Base-by-base conservation (phyloP, 225 moss, liverwort and hornwort genomes). In the Climacium dendroides region DNA sequence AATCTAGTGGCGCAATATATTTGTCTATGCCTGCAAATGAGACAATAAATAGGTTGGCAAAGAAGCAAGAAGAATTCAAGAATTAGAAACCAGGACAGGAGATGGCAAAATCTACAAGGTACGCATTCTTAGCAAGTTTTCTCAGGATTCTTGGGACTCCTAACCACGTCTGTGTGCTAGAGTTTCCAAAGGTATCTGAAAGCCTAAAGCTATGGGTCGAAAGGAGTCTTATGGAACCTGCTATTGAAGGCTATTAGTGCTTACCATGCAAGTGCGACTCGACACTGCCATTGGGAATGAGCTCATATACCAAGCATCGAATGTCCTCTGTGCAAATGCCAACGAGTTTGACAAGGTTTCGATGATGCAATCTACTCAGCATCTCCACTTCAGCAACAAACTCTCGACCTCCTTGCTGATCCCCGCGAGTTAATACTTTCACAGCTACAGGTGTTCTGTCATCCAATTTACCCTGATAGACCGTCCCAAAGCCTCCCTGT, bases 401-500 rank as follows among this genome's bases (percentile, higher is more conserved):
- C 89, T 95, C 97, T 86, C 91, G 90, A 89, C 91, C 93, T 87
- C 95, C 94, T 91, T 92, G 93, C 69, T 92, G 90, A 93, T 93
- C 93, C 72, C 92, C 95, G 57, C 92, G 92, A 82, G 92, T 94
- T 71, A 96, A 70, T 62, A 95, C 95, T 89, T 97, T 97, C 60
- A 96, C 97, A 80, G 97, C 96, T 66, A 97, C 93, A 89, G 90
- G 85, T 71, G 90, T 89, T 67, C 91, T 92, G 73, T 96, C 95
- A 83, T 95, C 96, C 74, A 97, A 74, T 74, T 85, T 85, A n/a
- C 97, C 97, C 85, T 95, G 94, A 88, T 95, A 97, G 32, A 97
- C 97, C 32, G 91, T 95, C 66, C 97, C 96, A 87, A 97, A 97
- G 62, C 96, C 97, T 84, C 97, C 97, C 88, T 96, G 92, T 85